These are phyloP conservation scores for Monosporascus sp. DNA, from an alignment of 2,329 filamentous ascomycete genomes.

Conservation along the genomic window DNA sequence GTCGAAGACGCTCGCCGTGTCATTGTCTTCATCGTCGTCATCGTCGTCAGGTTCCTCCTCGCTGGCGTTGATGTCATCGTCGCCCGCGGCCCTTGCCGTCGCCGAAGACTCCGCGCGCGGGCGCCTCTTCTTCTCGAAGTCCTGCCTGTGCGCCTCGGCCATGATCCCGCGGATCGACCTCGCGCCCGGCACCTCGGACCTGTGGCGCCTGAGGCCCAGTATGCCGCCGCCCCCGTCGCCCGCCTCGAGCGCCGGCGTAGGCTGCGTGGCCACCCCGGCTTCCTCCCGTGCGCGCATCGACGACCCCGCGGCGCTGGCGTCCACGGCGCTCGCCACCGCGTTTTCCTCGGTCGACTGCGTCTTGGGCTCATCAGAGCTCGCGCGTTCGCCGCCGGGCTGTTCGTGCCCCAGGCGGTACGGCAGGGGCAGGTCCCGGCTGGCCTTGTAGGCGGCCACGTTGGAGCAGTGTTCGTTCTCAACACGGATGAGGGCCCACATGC, in stretches of 20 bases:
- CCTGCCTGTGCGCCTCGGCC: conserved; percentile 78
- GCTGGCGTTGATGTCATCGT: neutral
- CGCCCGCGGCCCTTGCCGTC: neutral
- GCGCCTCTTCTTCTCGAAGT: conserved; percentile 79
- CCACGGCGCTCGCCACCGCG: conserved; percentile 14
- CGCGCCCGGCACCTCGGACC: conserved; percentile 18
- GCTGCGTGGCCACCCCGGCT: conserved; percentile 4
- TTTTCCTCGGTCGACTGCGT: conserved; percentile 7
- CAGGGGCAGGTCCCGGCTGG: conserved; percentile 78
- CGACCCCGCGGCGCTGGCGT: conserved; percentile 11
- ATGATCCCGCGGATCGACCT: conserved; percentile 57
- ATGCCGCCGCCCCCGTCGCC: conserved; percentile 4
- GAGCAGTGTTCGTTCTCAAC: conserved; percentile 97
- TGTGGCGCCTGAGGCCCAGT: conserved; percentile 13
- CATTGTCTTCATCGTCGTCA: conserved; percentile 26
- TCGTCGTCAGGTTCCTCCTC: conserved; percentile 14
- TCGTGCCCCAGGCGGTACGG: conserved; percentile 61
- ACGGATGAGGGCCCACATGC: conserved; percentile 87
- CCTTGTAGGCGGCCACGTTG: conserved; percentile 86
- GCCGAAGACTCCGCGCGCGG: conserved; percentile 24
- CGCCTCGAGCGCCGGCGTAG: conserved; percentile 14
- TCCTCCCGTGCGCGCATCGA: conserved; percentile 12
- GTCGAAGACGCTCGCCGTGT: conserved; percentile 19
- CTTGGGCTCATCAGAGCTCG: conserved; percentile 29
- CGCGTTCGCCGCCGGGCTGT: conserved; percentile 34